Evolutionary conservation across 495 filamentous ascomycete species (phyloP), one percentile per base, ranked within the genome.

Genomic region (Xylaria palmicola): DNA sequence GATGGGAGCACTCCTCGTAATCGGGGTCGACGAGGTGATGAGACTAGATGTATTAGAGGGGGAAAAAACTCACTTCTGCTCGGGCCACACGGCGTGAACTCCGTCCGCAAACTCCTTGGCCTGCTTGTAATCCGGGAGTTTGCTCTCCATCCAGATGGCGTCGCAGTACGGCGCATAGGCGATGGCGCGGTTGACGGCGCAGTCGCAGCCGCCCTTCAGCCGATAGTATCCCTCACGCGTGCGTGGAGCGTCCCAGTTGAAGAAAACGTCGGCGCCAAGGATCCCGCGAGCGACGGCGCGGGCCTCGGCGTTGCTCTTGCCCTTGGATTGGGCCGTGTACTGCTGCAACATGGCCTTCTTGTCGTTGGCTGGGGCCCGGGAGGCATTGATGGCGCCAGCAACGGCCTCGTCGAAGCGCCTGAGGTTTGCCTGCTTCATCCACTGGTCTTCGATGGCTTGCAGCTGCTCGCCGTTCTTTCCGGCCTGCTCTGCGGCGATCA

Each of bases 141-240:
- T 96, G 80, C 86, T 91, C 85, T 98, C 94, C 94, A 98, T 98
- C 94, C 94, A 98, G 74, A 98, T 91, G 67, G 96, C 82, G 69
- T 98, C 94, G 47, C 88, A 87, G 77, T 96, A 97, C 8, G 94
- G 95, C 2, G 92, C 95, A 71, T 92, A 98, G 2, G 94, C 91
- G 41, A 95, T 77, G 4, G 91, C 94, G 36, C 94, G 86, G 81
- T 96, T 96, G 67, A 98, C 82, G 29, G 91, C 91, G 70, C 91
- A 97, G 69, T 91, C 87, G 65, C 91, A 96, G 56, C 94, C 94
- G 60, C 95, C 94, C 74, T 89, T 77, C 72, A 96, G 88, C 43
- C 94, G 81, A 78, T 98, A 98, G 82, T 85, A 98, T 15, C 94
- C 94, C 78, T 98, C 94, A 34, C 94, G 82, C 51, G 94, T 97